Evolutionary conservation across 805 yeast species (phyloP), one percentile per base, ranked within the genome.

Genomic region (Diddensiella transvaalensis): DNA sequence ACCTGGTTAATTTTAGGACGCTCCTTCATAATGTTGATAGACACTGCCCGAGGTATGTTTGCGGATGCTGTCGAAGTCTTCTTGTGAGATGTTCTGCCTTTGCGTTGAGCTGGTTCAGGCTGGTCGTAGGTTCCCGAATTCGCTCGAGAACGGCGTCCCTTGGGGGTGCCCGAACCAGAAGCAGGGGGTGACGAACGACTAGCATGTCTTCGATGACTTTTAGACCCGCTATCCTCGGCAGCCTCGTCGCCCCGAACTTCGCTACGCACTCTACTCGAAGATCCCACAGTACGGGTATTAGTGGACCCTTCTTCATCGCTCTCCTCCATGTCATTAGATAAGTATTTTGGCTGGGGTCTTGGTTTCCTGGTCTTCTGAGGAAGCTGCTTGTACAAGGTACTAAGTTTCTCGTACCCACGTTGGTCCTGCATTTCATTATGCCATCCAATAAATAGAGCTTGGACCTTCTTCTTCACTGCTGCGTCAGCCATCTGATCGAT

Each of bases 401-500:
- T 77, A 47, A 85, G 57, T 23, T 74, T 74, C 42, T 67, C 62
- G 60, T 80, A 78, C 11, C 77, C 79, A 1, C 70, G 69, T 45
- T 73, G 64, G 22, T 73, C 81, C 3, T 59, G 61, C 57, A 80
- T 76, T 51, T 82, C 86, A 3, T 65, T 59, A 41, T 77, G 69
- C 98, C 98, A 91, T 4, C 80, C 78, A 18, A 72, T 50, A 6
- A 86, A 81, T 62, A 85, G 70, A 1, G 67, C 63, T 19, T 73
- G 68, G 17, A 78, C 73, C 51, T 73, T 72, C 52, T 71, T 70
- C 53, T 75, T 72, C 26, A 85, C 78, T 38, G 64, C 60, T 5
- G 66, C 64, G 55, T 67, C 70, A 42, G 62, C 74, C 60, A 48
- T 59, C 29, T 58, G 55, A 18, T 71, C 83, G 10, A 70, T 68